Evolutionary conservation across 306 rosid genomes (phyloP).

Genomic region (Dicorynia guianensis): DNA sequence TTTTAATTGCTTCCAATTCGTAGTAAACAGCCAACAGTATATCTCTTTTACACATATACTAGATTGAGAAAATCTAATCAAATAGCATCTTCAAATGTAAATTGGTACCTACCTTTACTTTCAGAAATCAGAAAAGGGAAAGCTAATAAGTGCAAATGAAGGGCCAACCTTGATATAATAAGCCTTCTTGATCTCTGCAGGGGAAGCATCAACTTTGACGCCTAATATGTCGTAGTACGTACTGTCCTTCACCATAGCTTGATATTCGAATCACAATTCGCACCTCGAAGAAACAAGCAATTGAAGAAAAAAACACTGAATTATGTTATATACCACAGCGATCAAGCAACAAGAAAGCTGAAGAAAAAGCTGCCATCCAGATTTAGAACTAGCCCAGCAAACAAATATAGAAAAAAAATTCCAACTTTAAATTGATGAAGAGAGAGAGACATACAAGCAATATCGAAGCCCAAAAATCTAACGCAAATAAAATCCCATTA

Average conservation of each 20-base stretch:
- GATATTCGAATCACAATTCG: slow-evolving; percentile 10
- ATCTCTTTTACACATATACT: background rate
- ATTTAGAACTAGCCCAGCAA: background rate
- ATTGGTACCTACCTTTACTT: background rate
- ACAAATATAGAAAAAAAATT: background rate
- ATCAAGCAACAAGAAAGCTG: background rate
- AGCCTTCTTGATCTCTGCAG: slow-evolving; percentile 69
- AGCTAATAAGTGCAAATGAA: background rate
- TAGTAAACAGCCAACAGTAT: background rate
- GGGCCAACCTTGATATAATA: slow-evolving; percentile 64
- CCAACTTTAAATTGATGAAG: background rate
- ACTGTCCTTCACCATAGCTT: slow-evolving; percentile 68
- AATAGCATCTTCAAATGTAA: background rate
- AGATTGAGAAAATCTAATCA: background rate
- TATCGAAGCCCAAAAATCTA: background rate
- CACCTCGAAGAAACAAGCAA: slow-evolving; percentile 4
- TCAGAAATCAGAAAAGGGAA: background rate
- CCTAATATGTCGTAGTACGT: slow-evolving; percentile 63
- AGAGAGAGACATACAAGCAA: background rate
- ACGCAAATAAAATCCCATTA: background rate
- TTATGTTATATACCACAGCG: no score
- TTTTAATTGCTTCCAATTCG: background rate
- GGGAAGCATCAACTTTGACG: slow-evolving; percentile 59
- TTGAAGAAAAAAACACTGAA: background rate
- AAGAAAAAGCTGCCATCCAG: background rate